Evolutionary conservation across 2,329 filamentous ascomycete species (phyloP), one percentile per base, ranked within the genome.

Genomic region (Talaromyces sp.): DNA sequence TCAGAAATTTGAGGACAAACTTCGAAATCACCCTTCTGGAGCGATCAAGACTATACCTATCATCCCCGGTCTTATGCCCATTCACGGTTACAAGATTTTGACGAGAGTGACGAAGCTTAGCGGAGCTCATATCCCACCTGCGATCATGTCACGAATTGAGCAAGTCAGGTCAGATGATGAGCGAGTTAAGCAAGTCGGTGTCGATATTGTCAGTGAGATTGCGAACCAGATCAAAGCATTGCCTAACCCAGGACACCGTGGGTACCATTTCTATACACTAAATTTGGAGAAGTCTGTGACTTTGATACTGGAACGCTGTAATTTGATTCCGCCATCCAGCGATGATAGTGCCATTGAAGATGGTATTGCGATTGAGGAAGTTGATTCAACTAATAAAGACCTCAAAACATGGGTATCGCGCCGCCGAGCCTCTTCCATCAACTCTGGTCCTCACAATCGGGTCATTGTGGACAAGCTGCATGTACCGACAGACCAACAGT

Each of bases 231-330:
- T 98, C 74, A 91, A 90, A 77, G 82, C 84, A 64, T 82, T 89
- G 69, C 87, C 87, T 0, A 81, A 82, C 11, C 74, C 78, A 2
- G 85, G 86, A 3, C 89, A 87, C 22, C 85, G 88, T 71, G 95
- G 95, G 6, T 97, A 97, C 78, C 95, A 99, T 75, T 98, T 99
- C 79, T 99, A 97, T 78, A 98, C 95, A 0, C 83, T 99, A 61
- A 99, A 99, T 74, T 83, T 98, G 37, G 94, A 98, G 77, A 99
- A 98, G 79, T 91, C 93, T 0, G 93, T 99, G 2, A 92, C 93
- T 0, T 95, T 97, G 72, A 94, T 98, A 67, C 79, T 98, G 0
- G 93, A 98, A 80, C 84, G 90, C 64, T 92, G 90, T 33, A 81
- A 89, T n/a, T 85, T 99, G 63, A 97, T 98, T 63, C 90, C 91